Conservation (phyloP, 139 green algal genomes). For the Chlamydomonas sp. region DNA sequence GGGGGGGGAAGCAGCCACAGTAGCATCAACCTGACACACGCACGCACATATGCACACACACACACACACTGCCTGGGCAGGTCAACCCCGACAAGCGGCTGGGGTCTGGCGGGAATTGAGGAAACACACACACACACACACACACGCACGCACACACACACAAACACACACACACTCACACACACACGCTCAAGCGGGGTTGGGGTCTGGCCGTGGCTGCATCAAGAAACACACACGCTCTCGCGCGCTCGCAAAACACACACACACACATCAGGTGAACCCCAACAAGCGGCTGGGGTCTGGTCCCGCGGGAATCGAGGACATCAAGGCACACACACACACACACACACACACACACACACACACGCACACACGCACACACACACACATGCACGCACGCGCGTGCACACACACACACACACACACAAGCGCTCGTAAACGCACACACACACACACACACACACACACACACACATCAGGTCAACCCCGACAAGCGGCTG, state of each 20-base stretch:
- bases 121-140: not conserved
- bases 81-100: no score
- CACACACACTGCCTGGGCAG: slow-evolving; percentile 1
- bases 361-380: not conserved
- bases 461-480: slow-evolving; percentile 29
- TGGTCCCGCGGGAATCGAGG: no score
- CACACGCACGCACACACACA: not conserved
- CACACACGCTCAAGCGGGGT: not conserved
- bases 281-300: no score
- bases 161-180: not conserved
- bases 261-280: slow-evolving; percentile 16
- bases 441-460: not conserved
- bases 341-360: not conserved
- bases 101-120: no score
- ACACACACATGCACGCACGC: not conserved
- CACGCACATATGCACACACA: not conserved
- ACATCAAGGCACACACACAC: not conserved
- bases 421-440: not conserved
- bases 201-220: no score
- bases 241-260: not conserved
- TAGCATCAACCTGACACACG: not conserved
- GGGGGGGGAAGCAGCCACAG: no score
- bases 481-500: slow-evolving; percentile 59
- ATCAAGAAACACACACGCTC: not conserved
- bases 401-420: not conserved